Evolutionary conservation across 371 early-diverging fungal genomes (phyloP).

Genomic region (Choanephora cucurbitarum): DNA sequence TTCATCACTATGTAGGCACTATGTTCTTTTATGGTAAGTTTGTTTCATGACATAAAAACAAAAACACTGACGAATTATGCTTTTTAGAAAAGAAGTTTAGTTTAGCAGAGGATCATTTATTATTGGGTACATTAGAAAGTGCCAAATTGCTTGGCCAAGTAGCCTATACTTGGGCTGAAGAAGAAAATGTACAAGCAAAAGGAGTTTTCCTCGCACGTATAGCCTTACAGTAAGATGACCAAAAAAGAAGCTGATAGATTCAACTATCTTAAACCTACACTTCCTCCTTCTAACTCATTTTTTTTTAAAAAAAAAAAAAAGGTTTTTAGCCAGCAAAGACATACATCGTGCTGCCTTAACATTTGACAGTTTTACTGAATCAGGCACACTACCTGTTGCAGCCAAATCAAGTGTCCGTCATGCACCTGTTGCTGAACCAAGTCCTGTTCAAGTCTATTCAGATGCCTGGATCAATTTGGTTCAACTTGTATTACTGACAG

Average conservation of each 20-base stretch:
- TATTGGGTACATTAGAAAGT: slow-evolving; percentile 80
- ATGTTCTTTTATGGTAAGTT: slow-evolving; percentile 62
- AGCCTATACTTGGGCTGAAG: slow-evolving; percentile 73
- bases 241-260: background rate
- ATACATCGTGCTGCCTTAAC: slow-evolving; percentile 72
- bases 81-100: slow-evolving; percentile 54
- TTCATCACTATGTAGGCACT: slow-evolving; percentile 85
- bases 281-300: background rate
- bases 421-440: slow-evolving; percentile 41
- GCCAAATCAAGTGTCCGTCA: slow-evolving; percentile 37
- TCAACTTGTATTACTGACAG: slow-evolving; percentile 67
- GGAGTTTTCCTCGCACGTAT: slow-evolving; percentile 82
- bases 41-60: background rate
- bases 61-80: background rate
- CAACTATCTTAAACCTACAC: background rate
- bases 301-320: slow-evolving; percentile 13
- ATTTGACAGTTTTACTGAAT: slow-evolving; percentile 60
- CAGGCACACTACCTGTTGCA: slow-evolving; percentile 26
- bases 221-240: slow-evolving; percentile 73
- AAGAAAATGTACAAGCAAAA: slow-evolving; percentile 50
- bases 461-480: slow-evolving; percentile 72
- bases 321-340: slow-evolving; percentile 67
- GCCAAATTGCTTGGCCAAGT: slow-evolving; percentile 72
- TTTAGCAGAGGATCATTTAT: slow-evolving; percentile 74
- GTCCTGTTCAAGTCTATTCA: slow-evolving; percentile 47